phyloP scores from a whole-genome alignment of 2,329 filamentous ascomycete species.

The Aspergillus cejpii region DNA sequence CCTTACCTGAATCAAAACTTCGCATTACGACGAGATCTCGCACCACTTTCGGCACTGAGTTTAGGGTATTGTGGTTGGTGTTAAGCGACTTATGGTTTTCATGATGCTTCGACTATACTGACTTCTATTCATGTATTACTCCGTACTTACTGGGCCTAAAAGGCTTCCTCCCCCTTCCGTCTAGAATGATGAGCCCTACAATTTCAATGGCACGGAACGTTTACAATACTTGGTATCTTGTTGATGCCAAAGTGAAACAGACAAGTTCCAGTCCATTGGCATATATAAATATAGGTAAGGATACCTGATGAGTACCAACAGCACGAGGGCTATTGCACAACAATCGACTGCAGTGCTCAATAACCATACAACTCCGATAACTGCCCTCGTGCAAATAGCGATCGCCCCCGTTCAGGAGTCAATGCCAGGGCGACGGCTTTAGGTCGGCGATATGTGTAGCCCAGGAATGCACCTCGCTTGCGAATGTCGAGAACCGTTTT shows the following conservation, averaged over 20 bases:
- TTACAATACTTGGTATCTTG: too few relatives aligned
- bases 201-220: too few relatives aligned
- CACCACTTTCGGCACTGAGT: background rate
- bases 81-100: background rate
- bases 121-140: background rate
- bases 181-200: too few relatives aligned
- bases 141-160: too few relatives aligned
- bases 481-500: slow-evolving; percentile 68
- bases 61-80: background rate
- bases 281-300: background rate
- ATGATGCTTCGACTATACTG: background rate
- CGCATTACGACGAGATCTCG: too few relatives aligned
- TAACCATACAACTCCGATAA: slow-evolving; percentile 23
- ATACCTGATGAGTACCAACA: background rate
- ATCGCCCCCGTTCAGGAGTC: slow-evolving; percentile 29
- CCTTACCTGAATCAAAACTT: too few relatives aligned
- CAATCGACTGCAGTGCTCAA: too few relatives aligned
- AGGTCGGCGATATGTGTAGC: slow-evolving; percentile 70
- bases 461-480: slow-evolving; percentile 76
- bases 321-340: too few relatives aligned
- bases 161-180: too few relatives aligned
- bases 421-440: slow-evolving; percentile 33
- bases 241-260: too few relatives aligned
- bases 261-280: too few relatives aligned
- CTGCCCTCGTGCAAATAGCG: slow-evolving; percentile 19